These are phyloP conservation scores for Phyllosticta citrichinensis DNA, from an alignment of 2,329 filamentous ascomycete genomes.

Conservation along the genomic window DNA sequence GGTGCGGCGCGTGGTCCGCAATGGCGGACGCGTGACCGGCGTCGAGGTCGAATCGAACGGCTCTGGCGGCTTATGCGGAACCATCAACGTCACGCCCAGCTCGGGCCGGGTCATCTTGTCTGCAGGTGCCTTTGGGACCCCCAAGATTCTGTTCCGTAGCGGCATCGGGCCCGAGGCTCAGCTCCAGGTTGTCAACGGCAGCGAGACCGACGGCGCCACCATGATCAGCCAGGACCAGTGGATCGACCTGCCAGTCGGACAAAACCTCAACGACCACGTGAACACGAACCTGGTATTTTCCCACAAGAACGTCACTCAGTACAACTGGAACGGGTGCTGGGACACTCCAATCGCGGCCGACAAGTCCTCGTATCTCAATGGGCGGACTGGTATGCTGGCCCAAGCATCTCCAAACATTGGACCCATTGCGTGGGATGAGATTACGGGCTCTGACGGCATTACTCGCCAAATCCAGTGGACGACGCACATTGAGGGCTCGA, in stretches of 20 bases:
- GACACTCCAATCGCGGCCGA: constrained; percentile 32
- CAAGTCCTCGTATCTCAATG: constrained; percentile 31
- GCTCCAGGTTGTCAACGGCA: constrained; percentile 36
- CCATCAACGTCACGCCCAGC: constrained; percentile 48
- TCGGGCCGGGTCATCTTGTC: constrained; percentile 59
- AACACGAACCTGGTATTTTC: constrained; percentile 47
- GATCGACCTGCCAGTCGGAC: constrained; percentile 43
- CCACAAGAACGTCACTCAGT: constrained; percentile 46
- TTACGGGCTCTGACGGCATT: constrained; percentile 47
- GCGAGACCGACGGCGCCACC: constrained; percentile 31
- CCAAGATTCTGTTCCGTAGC: constrained; percentile 58
- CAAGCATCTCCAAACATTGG: constrained; percentile 58
- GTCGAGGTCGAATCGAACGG: constrained; percentile 55
- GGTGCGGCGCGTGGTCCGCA: constrained; percentile 57
- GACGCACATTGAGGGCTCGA: constrained; percentile 47
- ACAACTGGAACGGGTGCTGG: constrained; percentile 57
- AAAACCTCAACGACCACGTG: constrained; percentile 43
- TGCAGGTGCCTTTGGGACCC: constrained; percentile 58
- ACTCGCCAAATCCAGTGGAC: constrained; percentile 57
- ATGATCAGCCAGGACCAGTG: constrained; percentile 36
- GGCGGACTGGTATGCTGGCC: constrained; percentile 49
- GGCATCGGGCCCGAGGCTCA: constrained; percentile 53
- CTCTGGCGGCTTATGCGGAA: constrained; percentile 49
- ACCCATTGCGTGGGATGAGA: constrained; percentile 52
- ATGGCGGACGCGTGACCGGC: constrained; percentile 52